These are phyloP conservation scores for Metarhizium robertsii DNA, from an alignment of 2,329 filamentous ascomycete species.

Conservation along the genomic window DNA sequence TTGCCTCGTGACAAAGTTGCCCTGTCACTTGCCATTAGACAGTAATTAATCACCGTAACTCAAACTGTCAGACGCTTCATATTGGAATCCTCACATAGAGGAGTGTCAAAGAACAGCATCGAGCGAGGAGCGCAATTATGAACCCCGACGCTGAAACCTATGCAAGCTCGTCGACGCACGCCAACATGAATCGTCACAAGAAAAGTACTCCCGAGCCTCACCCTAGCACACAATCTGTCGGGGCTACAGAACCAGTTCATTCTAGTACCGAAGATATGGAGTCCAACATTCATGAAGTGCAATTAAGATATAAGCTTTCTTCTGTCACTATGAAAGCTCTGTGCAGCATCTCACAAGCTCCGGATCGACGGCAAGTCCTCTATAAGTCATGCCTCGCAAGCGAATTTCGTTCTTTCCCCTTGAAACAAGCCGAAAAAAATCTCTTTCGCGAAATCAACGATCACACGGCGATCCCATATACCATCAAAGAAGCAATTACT, in stretches of 20 bases:
- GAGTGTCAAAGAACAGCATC: no score
- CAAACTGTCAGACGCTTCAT: neutral
- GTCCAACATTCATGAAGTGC: constrained; percentile 17
- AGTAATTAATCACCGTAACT: neutral
- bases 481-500: constrained; percentile 33
- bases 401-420: constrained; percentile 27
- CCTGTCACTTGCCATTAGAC: neutral
- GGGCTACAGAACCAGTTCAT: neutral
- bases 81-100: no score
- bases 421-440: constrained; percentile 23
- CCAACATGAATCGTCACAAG: neutral
- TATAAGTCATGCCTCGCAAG: constrained; percentile 27
- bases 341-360: constrained; percentile 14
- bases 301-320: constrained; percentile 24
- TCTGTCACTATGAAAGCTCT: constrained; percentile 21
- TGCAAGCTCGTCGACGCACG: neutral
- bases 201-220: neutral
- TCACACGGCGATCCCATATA: constrained; percentile 28
- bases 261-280: neutral
- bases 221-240: neutral
- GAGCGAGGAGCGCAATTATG: no score
- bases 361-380: constrained; percentile 24
- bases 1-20: neutral
- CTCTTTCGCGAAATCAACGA: constrained; percentile 31
- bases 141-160: no score